These are phyloP conservation scores for Telopea speciosissima DNA, from an alignment of 177 flowering plant species.

Conservation along the genomic window DNA sequence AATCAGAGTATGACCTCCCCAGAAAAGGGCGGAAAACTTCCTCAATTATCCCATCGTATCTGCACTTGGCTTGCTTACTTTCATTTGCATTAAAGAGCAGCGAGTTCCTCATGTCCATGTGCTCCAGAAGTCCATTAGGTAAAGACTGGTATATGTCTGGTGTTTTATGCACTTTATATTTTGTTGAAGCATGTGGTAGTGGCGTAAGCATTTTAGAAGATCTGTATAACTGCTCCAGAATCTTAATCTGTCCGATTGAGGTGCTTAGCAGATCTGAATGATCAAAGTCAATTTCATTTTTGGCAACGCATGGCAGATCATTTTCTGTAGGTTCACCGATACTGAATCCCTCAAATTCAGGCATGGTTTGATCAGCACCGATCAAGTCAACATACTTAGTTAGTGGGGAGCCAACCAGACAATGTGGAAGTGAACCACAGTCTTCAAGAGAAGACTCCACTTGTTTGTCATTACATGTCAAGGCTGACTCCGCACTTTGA, in stretches of 20 bases:
- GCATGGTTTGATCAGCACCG: no score
- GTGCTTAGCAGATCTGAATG: constrained; percentile 30
- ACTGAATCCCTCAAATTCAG: no score
- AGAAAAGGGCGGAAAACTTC: constrained; percentile 16
- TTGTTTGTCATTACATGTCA: constrained; percentile 10
- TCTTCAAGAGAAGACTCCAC: constrained; percentile 10
- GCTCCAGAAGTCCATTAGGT: constrained; percentile 59
- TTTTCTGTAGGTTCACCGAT: no score
- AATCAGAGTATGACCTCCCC: constrained; percentile 36
- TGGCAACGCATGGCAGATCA: no score
- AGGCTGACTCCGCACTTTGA: constrained; percentile 10
- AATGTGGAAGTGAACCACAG: no score
- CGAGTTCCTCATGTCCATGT: constrained; percentile 25
- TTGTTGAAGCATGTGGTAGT: constrained; percentile 25
- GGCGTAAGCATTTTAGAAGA: constrained; percentile 54
- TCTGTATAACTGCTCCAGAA: constrained; percentile 50
- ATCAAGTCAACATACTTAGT: no score
- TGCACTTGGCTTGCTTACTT: constrained; percentile 18
- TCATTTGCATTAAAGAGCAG: constrained; percentile 16
- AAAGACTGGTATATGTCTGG: constrained; percentile 43
- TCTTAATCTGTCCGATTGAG: constrained; percentile 34
- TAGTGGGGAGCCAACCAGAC: no score
- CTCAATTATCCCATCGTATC: constrained; percentile 15
- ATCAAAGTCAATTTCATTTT: constrained; percentile 17
- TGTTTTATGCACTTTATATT: constrained; percentile 26